Conservation (phyloP, 108 stramenopile species). For the Nitzschia sp. region DNA sequence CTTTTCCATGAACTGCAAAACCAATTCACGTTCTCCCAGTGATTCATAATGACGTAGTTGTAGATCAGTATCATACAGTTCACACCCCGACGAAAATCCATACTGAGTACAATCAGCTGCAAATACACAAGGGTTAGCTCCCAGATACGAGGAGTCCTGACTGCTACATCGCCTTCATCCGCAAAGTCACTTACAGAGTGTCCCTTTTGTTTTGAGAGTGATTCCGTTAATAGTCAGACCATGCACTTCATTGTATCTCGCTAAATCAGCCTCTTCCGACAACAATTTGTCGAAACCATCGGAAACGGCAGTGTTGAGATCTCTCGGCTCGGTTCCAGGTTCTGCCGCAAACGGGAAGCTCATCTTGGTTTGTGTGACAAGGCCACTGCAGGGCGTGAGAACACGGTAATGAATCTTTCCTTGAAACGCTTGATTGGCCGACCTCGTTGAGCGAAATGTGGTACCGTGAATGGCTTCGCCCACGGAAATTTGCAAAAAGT, state of each 20-base stretch:
- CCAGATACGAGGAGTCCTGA: too few species aligned
- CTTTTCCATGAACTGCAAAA: constrained; percentile 13
- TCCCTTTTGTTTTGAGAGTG: constrained; percentile 2
- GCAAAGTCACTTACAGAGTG: not conserved
- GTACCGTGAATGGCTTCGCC: constrained; percentile 7
- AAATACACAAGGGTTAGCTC: not conserved
- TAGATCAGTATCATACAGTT: constrained; percentile 12
- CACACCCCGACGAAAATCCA: constrained; percentile 9
- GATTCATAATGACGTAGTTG: constrained; percentile 5
- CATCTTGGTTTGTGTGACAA: constrained; percentile 3
- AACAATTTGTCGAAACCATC: constrained; percentile 7
- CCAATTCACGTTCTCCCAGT: constrained; percentile 1
- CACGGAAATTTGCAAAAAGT: constrained; percentile 8
- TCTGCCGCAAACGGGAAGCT: constrained; percentile 4
- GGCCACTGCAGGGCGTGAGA: constrained; percentile 1
- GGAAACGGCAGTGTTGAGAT: constrained; percentile 6
- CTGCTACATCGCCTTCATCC: not conserved
- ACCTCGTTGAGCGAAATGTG: not conserved
- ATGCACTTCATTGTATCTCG: constrained; percentile 2
- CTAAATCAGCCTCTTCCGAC: constrained; percentile 4
- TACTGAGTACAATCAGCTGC: constrained; percentile 17
- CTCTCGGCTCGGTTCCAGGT: not conserved
- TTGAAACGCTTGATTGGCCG: constrained; percentile 13
- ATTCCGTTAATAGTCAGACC: constrained; percentile 4
- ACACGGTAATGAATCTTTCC: constrained; percentile 21